Evolutionary conservation across 1,284 basidiomycete species (phyloP).

Genomic region (Cyathus olla): DNA sequence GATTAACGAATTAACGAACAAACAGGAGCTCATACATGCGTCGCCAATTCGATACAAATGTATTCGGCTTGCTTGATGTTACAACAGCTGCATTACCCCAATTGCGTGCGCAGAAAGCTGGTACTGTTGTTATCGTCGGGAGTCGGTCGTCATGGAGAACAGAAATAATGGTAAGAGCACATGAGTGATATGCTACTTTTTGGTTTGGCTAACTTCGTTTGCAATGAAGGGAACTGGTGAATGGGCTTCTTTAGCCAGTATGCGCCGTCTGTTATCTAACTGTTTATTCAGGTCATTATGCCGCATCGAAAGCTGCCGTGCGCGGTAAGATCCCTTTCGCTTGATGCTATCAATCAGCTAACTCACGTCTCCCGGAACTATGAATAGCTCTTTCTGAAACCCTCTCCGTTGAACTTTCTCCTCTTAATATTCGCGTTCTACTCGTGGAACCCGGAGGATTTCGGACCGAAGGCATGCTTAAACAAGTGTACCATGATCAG

Average conservation of each 20-base stretch:
- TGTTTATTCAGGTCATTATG: constrained; percentile 53
- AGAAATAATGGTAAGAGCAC: constrained; percentile 54
- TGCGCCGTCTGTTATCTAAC: too few relatives aligned
- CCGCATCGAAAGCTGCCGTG: constrained; percentile 67
- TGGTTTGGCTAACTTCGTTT: too few relatives aligned
- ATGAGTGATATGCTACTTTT: constrained; percentile 1
- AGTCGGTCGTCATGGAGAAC: constrained; percentile 66
- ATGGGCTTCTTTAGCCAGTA: too few relatives aligned
- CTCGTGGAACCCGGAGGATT: constrained; percentile 65
- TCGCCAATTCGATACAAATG: constrained; percentile 57
- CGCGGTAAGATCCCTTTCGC: constrained; percentile 47
- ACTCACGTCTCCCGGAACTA: too few relatives aligned
- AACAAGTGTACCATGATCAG: constrained; percentile 31
- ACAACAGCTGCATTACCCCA: constrained; percentile 59
- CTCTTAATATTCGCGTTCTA: constrained; percentile 63
- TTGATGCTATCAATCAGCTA: too few relatives aligned
- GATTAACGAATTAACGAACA: background rate
- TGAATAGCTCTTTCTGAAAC: constrained; percentile 54
- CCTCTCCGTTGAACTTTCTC: constrained; percentile 60
- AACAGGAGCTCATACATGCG: constrained; percentile 45
- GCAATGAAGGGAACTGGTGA: too few relatives aligned
- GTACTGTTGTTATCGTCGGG: constrained; percentile 58
- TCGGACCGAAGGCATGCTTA: constrained; percentile 58
- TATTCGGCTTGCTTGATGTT: constrained; percentile 62
- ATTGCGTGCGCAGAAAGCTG: constrained; percentile 52